Percentiles rank a stretch among this genome's conserved stretches.
phyloP scores from a whole-genome alignment of 1,139 yeast genomes.

The Kluyveromyces sp. region DNA sequence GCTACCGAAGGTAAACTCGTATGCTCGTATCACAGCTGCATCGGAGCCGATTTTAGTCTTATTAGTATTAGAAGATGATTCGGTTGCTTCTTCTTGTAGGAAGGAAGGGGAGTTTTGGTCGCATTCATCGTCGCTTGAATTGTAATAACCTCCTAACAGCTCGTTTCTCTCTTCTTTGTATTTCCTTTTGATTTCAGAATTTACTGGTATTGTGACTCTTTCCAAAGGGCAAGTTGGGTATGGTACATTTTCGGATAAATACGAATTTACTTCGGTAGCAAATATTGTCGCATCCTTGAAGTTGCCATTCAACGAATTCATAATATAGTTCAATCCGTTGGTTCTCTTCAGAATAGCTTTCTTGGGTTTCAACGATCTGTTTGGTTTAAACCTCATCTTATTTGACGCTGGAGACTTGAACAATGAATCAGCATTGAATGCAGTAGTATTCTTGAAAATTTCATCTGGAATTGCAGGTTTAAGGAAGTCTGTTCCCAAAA shows the following conservation, averaged over 20 bases:
- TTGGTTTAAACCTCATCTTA: constrained; percentile 2
- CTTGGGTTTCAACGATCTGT: constrained; percentile 20
- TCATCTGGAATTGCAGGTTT: no score
- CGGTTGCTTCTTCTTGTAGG: not conserved
- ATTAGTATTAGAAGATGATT: not conserved
- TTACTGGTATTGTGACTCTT: constrained; percentile 60
- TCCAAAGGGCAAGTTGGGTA: constrained; percentile 53
- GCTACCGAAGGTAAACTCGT: constrained; percentile 19
- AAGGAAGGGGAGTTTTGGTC: not conserved
- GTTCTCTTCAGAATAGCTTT: constrained; percentile 39
- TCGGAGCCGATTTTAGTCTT: constrained; percentile 5
- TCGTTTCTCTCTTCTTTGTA: constrained; percentile 28
- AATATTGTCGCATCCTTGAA: constrained; percentile 64
- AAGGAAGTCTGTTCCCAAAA: not conserved
- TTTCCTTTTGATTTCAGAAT: constrained; percentile 27
- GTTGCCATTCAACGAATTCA: constrained; percentile 61
- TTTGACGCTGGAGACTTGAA: not conserved
- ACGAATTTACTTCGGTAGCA: constrained; percentile 67
- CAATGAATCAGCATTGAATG: not conserved
- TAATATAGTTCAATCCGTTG: constrained; percentile 42
- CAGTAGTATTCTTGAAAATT: no score
- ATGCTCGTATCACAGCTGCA: constrained; percentile 52
- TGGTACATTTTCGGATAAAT: constrained; percentile 47
- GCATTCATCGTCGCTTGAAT: constrained; percentile 8
- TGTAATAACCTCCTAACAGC: constrained; percentile 13